These are phyloP conservation scores for Coemansia sp. DNA, from an alignment of 192 early-diverging fungal genomes.

Conservation along the genomic window DNA sequence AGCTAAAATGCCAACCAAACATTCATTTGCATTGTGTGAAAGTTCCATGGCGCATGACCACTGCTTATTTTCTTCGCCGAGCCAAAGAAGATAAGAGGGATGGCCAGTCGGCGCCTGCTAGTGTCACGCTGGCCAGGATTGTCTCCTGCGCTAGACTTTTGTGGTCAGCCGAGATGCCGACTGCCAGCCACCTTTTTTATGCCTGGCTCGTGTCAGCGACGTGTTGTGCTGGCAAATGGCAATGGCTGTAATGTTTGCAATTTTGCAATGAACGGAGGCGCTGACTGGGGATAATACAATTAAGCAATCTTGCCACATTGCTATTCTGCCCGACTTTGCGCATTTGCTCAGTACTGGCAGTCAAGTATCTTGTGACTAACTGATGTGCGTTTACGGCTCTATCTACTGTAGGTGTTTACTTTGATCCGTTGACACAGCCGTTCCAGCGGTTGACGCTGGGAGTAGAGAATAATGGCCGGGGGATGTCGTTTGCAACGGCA, in stretches of 20 bases:
- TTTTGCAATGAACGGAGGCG: background rate
- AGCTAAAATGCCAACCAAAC: background rate
- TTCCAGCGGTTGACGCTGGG: conserved; percentile 39
- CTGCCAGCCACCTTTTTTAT: background rate
- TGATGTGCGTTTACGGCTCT: background rate
- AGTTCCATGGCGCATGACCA: background rate
- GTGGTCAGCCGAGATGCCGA: background rate
- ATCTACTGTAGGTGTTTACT: conserved; percentile 40
- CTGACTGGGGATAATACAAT: background rate
- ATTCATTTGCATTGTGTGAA: conserved; percentile 1
- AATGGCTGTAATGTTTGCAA: background rate
- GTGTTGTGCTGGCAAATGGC: background rate
- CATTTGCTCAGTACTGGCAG: background rate
- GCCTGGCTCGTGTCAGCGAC: background rate
- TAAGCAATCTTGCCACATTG: background rate
- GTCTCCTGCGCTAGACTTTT: background rate
- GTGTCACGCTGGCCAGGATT: background rate
- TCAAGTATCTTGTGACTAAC: conserved; percentile 1
- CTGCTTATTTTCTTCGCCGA: background rate
- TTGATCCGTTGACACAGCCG: conserved; percentile 33
- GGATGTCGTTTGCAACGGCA: conserved; percentile 37
- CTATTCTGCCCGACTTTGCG: background rate
- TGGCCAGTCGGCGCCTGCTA: background rate
- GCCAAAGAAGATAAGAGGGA: background rate
- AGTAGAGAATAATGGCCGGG: conserved; percentile 15